phyloP scores from a whole-genome alignment of 345 rosid species.

The Hibiscus mutabilis region DNA sequence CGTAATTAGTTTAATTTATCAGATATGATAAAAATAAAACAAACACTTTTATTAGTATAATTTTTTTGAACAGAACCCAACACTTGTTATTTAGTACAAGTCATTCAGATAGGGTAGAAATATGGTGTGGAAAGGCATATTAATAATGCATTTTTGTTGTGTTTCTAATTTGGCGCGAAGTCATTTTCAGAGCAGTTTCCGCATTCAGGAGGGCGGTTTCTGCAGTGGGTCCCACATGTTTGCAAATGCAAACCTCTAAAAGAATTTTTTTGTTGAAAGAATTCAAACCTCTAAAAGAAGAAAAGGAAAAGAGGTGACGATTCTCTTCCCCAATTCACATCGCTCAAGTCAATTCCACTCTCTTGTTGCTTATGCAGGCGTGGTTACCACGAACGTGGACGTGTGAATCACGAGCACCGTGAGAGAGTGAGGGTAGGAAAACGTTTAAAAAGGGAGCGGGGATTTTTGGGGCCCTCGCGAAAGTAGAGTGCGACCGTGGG shows the following conservation, averaged over 20 bases:
- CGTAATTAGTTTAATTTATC: no score
- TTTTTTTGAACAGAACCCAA: no score
- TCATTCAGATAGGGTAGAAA: no score
- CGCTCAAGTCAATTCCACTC: neutral
- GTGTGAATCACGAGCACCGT: neutral
- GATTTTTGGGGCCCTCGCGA: neutral
- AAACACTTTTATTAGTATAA: no score
- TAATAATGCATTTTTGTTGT: neutral
- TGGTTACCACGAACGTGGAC: neutral
- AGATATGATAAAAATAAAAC: no score
- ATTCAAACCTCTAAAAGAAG: no score
- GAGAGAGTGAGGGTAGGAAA: neutral
- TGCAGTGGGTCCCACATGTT: slow-evolving; percentile 15
- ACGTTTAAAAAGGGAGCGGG: neutral
- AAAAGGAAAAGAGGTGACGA: no score
- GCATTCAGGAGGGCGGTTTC: slow-evolving; percentile 22
- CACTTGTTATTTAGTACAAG: no score
- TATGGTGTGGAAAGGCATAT: no score
- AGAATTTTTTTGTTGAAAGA: no score
- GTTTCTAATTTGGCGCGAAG: slow-evolving; percentile 28
- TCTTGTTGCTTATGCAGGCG: neutral
- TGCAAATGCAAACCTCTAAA: neutral
- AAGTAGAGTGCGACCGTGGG: no score
- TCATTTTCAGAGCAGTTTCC: slow-evolving; percentile 31
- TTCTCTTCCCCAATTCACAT: neutral